Base-by-base conservation (phyloP, 1,139 yeast genomes). In the Sugiyamaella sp. region DNA sequence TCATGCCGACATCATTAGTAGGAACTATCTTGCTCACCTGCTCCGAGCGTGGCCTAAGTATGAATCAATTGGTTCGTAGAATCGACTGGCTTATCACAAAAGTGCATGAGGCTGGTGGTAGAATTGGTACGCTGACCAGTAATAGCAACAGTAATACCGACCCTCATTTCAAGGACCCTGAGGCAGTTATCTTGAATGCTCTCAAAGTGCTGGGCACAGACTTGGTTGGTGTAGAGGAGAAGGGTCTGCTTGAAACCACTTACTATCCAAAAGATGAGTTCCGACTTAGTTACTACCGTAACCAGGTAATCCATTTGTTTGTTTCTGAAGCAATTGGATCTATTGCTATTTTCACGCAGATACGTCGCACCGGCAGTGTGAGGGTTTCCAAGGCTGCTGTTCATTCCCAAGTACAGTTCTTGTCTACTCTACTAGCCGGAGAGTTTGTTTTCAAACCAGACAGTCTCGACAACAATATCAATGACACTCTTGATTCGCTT, bases 1-100 rank as follows among this genome's bases (percentile, higher is more conserved):
- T 74, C 38, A 74, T 74, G 78, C 78, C 78, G 3, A 73, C 78
- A 2, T 72, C 77, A 1, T 64, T 74, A 29, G 69, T 74, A 10
- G 78, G 78, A 19, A 68, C 78, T 0, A 73, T 73, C 25, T 63
- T 74, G 25, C 63, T 74, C 37, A 74, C 78, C 2, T 63, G 71
- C 35, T 64, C 72, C 6, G 72, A 71, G 27, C 66, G 74, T 3
- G 78, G 78, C 2, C 68, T 74, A 24, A 67, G 73, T 48, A 64
- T 64, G 42, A 61, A 65, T 14, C 71, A 71, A 44, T 61, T 74
- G 22, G 63, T 66, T 19, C 62, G 67, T 16, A 65, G 73, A 17
- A 74, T 74, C 2, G 62, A 63, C 10, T 66, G 74, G 72, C 70
- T 74, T 27, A 68, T 74, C 38, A 56, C 59, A 32, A 69, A 67